phyloP scores from a whole-genome alignment of 148 eudicot species.

The Selenicereus undatus region DNA sequence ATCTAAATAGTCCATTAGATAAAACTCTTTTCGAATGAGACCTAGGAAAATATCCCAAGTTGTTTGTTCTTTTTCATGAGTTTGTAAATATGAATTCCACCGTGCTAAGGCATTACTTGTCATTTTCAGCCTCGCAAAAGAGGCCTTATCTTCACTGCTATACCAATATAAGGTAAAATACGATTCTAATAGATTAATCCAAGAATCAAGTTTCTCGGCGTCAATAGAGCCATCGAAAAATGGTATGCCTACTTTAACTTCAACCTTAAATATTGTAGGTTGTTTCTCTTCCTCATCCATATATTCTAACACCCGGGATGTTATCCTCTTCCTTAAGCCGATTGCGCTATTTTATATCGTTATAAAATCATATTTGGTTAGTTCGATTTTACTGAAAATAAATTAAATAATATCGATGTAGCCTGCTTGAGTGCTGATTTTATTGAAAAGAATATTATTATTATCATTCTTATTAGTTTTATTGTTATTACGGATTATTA shows the following conservation, averaged over 20 bases:
- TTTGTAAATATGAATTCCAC: neutral
- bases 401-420: too few species aligned
- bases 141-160: constrained; percentile 8
- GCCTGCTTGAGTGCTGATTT: too few species aligned
- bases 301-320: too few species aligned
- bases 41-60: neutral
- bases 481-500: too few species aligned
- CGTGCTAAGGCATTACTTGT: constrained; percentile 8
- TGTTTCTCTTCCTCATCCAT: neutral
- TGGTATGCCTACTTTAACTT: neutral
- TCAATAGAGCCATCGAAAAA: neutral
- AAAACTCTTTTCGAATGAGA: neutral
- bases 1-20: neutral
- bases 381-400: too few species aligned
- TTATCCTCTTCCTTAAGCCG: too few species aligned
- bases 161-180: neutral
- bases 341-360: too few species aligned
- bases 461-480: too few species aligned
- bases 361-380: too few species aligned
- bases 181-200: neutral
- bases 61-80: neutral
- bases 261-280: neutral
- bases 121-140: neutral
- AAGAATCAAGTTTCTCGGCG: neutral
- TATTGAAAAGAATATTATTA: too few species aligned